These are phyloP conservation scores for Volvox reticuliferus DNA, from an alignment of 139 green algal genomes.

Conservation along the genomic window DNA sequence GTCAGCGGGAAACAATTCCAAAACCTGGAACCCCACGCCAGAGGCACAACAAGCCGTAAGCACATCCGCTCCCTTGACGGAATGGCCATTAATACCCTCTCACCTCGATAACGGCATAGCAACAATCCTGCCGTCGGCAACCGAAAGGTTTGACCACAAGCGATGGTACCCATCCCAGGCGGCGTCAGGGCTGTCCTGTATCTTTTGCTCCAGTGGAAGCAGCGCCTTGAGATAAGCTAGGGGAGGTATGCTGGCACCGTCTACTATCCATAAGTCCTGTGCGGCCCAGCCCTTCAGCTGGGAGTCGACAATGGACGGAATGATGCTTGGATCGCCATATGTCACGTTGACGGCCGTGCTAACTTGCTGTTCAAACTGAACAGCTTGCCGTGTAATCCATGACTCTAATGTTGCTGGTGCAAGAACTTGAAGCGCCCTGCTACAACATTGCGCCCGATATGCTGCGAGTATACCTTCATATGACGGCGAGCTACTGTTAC, in stretches of 20 bases:
- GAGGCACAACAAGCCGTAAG: too few relatives aligned
- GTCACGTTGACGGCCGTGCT: not conserved
- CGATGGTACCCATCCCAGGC: not conserved
- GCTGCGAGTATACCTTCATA: not conserved
- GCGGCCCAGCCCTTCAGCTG: not conserved
- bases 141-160: not conserved
- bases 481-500: not conserved
- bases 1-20: too few relatives aligned
- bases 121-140: not conserved
- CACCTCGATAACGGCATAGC: constrained; percentile 10
- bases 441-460: not conserved
- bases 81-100: not conserved
- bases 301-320: not conserved
- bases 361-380: not conserved
- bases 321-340: not conserved
- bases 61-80: too few relatives aligned
- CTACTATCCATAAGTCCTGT: constrained; percentile 33
- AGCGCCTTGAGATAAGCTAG: not conserved
- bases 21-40: too few relatives aligned
- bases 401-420: not conserved
- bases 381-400: not conserved
- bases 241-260: not conserved
- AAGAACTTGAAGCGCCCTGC: not conserved
- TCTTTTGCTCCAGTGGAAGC: not conserved
- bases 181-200: not conserved